Evolutionary conservation across 768 basidiomycete species (phyloP).

Genomic region (Tylopilus balloui): DNA sequence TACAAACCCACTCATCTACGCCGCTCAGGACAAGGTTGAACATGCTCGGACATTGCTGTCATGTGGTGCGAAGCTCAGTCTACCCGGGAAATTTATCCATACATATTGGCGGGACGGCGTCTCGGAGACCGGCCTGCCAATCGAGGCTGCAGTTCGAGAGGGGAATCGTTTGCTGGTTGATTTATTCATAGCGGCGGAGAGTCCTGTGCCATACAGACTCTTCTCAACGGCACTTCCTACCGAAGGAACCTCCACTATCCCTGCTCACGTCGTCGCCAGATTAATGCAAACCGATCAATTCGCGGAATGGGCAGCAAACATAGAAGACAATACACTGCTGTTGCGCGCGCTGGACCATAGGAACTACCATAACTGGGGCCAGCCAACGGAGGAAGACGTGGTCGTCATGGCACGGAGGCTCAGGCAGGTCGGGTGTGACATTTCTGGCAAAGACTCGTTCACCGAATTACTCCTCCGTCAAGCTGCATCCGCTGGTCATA

Average conservation of each 20-base stretch:
- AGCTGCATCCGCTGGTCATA: neutral
- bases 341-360: neutral
- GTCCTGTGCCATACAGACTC: neutral
- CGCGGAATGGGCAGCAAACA: slow-evolving; percentile 4
- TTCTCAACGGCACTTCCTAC: neutral
- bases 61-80: neutral
- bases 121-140: neutral
- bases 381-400: neutral
- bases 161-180: neutral
- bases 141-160: neutral
- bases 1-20: neutral
- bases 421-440: neutral
- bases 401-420: slow-evolving; percentile 3
- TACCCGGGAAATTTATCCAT: neutral
- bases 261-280: neutral
- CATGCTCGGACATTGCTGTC: neutral
- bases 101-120: no score
- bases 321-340: neutral
- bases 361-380: neutral
- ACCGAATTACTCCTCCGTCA: neutral
- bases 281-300: slow-evolving; percentile 15
- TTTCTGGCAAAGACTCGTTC: neutral
- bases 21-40: neutral
- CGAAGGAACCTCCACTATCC: neutral
- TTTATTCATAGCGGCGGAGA: neutral